Percentiles rank a stretch among this genome's conserved stretches.
Conservation (phyloP, 257 asterid genomes). For the Solanum pinnatisectum region DNA sequence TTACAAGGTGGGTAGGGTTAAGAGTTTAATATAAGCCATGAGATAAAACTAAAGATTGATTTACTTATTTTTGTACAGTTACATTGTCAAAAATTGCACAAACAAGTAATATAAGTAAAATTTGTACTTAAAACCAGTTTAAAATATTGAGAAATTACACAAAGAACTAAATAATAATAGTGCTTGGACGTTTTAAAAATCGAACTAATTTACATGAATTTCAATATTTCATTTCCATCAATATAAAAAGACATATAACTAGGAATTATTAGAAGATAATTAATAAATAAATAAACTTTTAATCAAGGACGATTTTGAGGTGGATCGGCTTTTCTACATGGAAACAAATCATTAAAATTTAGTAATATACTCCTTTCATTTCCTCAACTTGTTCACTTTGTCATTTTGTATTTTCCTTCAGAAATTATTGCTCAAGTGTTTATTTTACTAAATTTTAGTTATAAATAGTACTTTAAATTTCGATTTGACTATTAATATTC, state of each 20-base stretch:
- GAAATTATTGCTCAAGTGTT: background rate
- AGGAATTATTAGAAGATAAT: background rate
- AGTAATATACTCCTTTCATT: background rate
- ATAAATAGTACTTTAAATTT: background rate
- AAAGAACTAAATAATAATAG: background rate
- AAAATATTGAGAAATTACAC: background rate
- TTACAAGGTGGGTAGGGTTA: background rate
- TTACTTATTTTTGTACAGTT: background rate
- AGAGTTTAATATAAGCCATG: background rate
- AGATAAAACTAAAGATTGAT: too few species aligned
- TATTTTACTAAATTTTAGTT: background rate
- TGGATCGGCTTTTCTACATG: background rate
- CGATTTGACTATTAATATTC: background rate
- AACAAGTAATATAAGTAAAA: background rate
- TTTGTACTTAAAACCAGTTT: background rate
- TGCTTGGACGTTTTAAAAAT: too few species aligned
- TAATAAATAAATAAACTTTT: too few species aligned
- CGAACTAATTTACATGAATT: background rate
- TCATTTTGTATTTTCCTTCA: background rate
- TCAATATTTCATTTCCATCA: background rate
- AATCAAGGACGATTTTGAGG: background rate
- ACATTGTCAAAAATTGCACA: background rate
- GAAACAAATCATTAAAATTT: background rate
- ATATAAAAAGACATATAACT: background rate
- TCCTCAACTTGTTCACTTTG: background rate